Base-by-base conservation (phyloP, 139 green algal genomes). In the Axilococcus clingmanii region DNA sequence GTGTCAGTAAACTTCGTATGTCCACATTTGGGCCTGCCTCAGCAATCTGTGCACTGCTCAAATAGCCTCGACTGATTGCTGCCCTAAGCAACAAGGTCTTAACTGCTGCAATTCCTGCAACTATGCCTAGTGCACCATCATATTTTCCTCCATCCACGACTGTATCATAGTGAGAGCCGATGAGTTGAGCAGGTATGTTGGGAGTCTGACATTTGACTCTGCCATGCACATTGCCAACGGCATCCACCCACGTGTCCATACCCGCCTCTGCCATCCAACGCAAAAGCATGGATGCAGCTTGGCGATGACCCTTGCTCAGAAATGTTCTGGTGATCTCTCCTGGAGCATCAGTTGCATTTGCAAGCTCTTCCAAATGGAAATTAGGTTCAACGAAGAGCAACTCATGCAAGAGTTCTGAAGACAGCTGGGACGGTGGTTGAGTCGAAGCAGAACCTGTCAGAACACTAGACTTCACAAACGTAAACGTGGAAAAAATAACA, bases 151-250 rank as follows among this genome's bases (percentile, higher is more conserved):
- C 89, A 57, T 97, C 89, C 16, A 87, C 48, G 1, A 97, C 89
- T 2, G 89, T 94, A 68, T 97, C 89, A 57, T 89, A 94, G 57
- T 95, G 86, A 3, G 78, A 90, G 1, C 86, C 86, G 32, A 91
- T 51, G 9, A 95, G n/a, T 24, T 91, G 54, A 8, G 53, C 59
- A 12, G 66, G 64, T 3, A 50, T 48, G 5, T 32, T 23, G 5
- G 61, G 20, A 15, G 75, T 52, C 25, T 16, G 32, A 48, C 16
- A 32, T 12, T n/a, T 5, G 1, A 29, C 23, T 0, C 69, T 25
- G 16, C 86, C 86, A 38, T 84, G 82, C 38, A 95, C 80, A 59
- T 95, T 95, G 27, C 72, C 86, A 29, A 94, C 59, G 7, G 25
- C 52, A 44, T 95, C 86, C 7, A 79, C 56, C 67, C 74, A 86